Conservation (phyloP, 2,329 filamentous ascomycete species). For the Zasmidium cellare region DNA sequence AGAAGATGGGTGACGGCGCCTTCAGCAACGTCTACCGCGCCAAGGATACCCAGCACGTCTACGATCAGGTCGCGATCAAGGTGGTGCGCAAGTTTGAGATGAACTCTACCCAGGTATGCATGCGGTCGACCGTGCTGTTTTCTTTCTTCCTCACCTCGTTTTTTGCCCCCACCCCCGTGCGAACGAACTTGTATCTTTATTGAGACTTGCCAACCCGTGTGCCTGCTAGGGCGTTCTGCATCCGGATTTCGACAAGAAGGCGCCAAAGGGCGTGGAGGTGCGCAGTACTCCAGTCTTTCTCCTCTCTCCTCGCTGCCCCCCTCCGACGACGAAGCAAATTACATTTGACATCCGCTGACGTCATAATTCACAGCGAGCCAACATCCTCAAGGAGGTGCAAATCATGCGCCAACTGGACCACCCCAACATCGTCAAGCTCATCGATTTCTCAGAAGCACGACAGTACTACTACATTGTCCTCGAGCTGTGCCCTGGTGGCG, state of each 20-base stretch:
- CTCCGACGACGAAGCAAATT: background rate
- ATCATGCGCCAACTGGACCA: constrained; percentile 98
- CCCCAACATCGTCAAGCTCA: constrained; percentile 89
- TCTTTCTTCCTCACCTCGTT: constrained; percentile 18
- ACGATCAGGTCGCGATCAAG: constrained; percentile 90
- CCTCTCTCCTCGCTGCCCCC: constrained; percentile 14
- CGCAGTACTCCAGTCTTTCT: constrained; percentile 44
- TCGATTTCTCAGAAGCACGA: constrained; percentile 89
- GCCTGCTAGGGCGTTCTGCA: constrained; percentile 65
- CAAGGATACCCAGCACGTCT: constrained; percentile 68
- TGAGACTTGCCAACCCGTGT: constrained; percentile 13
- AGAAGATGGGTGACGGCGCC: constrained; percentile 98
- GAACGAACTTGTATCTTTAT: constrained; percentile 13
- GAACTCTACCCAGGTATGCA: constrained; percentile 95
- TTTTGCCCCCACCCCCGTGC: constrained; percentile 17
- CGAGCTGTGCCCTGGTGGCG: constrained; percentile 90
- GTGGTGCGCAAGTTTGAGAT: constrained; percentile 99
- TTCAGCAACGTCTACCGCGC: constrained; percentile 99
- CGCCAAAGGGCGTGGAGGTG: constrained; percentile 95
- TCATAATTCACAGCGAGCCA: constrained; percentile 70
- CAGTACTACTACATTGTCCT: constrained; percentile 98
- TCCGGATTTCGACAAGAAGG: constrained; percentile 87
- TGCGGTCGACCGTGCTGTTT: constrained; percentile 7
- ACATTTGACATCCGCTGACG: constrained; percentile 39
- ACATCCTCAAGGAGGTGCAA: constrained; percentile 97